Evolutionary conservation across 169 alveolate genomes (phyloP).

Genomic region (Eimeria maxima): DNA sequence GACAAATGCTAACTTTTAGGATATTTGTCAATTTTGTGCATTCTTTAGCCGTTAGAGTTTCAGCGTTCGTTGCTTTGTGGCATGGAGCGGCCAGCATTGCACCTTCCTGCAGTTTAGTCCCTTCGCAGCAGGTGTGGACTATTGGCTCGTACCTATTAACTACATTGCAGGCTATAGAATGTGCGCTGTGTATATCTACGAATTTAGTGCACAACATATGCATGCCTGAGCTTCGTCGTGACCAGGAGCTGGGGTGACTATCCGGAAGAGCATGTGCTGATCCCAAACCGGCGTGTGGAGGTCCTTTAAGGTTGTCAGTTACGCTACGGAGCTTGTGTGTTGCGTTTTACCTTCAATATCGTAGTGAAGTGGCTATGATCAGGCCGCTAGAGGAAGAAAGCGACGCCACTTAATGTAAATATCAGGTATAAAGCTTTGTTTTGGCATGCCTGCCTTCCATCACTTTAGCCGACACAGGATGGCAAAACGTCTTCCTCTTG

Average conservation of each 20-base stretch:
- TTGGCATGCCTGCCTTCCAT: no score
- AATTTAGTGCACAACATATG: no score
- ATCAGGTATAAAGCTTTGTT: no score
- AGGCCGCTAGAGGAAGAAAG: no score
- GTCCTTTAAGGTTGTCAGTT: background rate
- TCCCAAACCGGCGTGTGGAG: background rate
- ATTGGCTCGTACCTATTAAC: background rate
- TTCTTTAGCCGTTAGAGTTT: background rate
- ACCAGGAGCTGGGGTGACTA: background rate
- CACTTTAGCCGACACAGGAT: background rate
- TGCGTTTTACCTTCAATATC: no score
- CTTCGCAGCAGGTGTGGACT: background rate
- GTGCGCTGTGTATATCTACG: no score
- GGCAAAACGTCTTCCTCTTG: background rate
- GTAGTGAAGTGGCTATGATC: background rate
- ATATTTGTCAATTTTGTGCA: background rate
- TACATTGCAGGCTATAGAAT: background rate
- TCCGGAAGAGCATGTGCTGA: background rate
- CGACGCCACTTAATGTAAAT: no score
- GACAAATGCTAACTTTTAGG: background rate
- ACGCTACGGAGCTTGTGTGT: background rate
- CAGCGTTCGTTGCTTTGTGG: background rate
- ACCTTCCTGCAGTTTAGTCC: background rate
- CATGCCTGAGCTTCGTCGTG: background rate
- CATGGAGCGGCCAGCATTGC: background rate